Conservation (phyloP, 2,329 filamentous ascomycete species). For the Alternaria alternata region DNA sequence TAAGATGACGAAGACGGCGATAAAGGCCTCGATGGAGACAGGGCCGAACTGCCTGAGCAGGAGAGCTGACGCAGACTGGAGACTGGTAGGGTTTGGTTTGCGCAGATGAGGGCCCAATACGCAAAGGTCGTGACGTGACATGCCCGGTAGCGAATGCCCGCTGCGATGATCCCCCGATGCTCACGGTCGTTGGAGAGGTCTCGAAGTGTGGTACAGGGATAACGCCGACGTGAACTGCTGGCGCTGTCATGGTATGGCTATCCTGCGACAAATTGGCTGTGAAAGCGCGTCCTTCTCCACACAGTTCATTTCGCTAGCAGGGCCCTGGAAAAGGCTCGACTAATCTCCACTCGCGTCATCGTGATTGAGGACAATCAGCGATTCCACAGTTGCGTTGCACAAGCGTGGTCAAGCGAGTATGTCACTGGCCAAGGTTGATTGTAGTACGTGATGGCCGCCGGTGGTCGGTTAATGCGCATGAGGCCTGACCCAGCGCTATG, state of each 20-base stretch:
- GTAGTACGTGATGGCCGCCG: slow-evolving; percentile 24
- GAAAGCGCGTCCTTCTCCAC: slow-evolving; percentile 48
- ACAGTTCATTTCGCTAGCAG: slow-evolving; percentile 50
- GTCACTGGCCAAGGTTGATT: slow-evolving; percentile 27
- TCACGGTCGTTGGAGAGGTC: slow-evolving; percentile 16
- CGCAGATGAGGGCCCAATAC: slow-evolving; percentile 17
- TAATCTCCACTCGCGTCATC: slow-evolving; percentile 41
- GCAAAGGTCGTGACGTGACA: slow-evolving; percentile 20
- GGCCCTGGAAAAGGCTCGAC: slow-evolving; percentile 29
- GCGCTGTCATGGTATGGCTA: slow-evolving; percentile 28
- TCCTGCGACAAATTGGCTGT: slow-evolving; percentile 45
- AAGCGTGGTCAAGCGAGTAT: slow-evolving; percentile 30
- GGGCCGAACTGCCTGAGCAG: slow-evolving; percentile 34
- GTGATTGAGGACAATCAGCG: slow-evolving; percentile 23
- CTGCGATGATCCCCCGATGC: slow-evolving; percentile 16
- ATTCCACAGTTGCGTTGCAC: slow-evolving; percentile 30
- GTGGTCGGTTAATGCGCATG: slow-evolving; percentile 30
- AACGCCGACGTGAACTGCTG: slow-evolving; percentile 26
- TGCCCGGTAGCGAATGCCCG: slow-evolving; percentile 15
- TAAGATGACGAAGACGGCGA: slow-evolving; percentile 35
- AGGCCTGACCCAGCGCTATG: slow-evolving; percentile 39
- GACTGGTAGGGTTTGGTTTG: slow-evolving; percentile 18
- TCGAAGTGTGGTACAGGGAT: slow-evolving; percentile 32
- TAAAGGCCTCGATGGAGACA: slow-evolving; percentile 29
- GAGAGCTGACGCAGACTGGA: slow-evolving; percentile 29